A percentile compares a stretch with the other conserved stretches of the same genome.
phyloP scores from a whole-genome alignment of 2,329 filamentous ascomycete genomes.

The Colletotrichum cuscutae region DNA sequence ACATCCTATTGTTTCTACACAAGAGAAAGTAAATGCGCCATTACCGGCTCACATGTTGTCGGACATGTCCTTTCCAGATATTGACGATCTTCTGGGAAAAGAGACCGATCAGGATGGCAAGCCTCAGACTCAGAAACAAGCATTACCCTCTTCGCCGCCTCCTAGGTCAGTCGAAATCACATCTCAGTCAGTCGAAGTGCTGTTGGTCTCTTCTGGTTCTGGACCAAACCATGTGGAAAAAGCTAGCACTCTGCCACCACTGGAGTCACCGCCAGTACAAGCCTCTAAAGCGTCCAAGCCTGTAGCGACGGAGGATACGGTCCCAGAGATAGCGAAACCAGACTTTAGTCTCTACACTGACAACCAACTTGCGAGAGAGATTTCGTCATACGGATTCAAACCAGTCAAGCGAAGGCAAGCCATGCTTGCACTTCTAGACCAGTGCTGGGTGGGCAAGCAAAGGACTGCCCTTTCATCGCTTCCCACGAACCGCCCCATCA shows the following conservation, averaged over 20 bases:
- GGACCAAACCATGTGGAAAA: background rate
- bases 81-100: conserved; percentile 27
- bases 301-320: background rate
- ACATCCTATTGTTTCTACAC: background rate
- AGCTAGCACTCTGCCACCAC: background rate
- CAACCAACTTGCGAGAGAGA: conserved; percentile 68
- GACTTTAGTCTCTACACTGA: conserved; percentile 72
- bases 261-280: background rate
- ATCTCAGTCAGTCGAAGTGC: background rate
- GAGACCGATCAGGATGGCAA: background rate
- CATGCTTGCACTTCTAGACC: conserved; percentile 76
- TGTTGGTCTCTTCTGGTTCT: conserved; percentile 2
- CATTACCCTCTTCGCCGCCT: background rate
- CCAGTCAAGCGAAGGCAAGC: conserved; percentile 72
- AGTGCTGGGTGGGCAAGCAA: conserved; percentile 74
- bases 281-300: background rate
- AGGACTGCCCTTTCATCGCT: conserved; percentile 38
- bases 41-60: background rate
- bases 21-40: background rate
- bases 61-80: conserved; percentile 29
- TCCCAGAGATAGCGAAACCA: conserved; percentile 48
- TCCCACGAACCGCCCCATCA: conserved; percentile 32
- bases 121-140: background rate
- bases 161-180: background rate
- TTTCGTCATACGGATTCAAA: conserved; percentile 78